Evolutionary conservation across 768 basidiomycete genomes (phyloP), one percentile per base, ranked within the genome.

Genomic region (Pleurotus pulmonarius): DNA sequence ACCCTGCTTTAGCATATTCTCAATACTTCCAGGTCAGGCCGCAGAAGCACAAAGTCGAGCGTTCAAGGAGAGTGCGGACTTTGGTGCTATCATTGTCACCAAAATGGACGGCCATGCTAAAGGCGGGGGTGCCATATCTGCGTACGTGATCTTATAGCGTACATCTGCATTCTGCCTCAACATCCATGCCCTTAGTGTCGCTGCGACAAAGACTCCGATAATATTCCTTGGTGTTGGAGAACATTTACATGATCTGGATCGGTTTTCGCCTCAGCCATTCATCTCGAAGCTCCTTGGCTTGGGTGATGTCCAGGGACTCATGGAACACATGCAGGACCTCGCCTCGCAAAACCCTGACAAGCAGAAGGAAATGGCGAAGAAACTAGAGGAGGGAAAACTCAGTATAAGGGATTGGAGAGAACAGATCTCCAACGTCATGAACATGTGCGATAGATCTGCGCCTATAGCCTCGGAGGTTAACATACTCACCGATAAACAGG

Each of bases 91-190:
- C 61, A 97, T 99, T 58, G 97, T 99, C 13, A 99, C 97, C 9
- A 99, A 99, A 74, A 93, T 99, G 87, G 97, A 99, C 64, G 97
- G 97, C 3, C 97, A 99, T 65, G 97, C 97, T 1, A 98, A 97
- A 69, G 97, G 97, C 56, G 97, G 97, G 70, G 97, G 97, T 20
- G 97, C 97, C 26, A 98, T 99, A 58, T 99, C 97, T 45, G 96
- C 96, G 96, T 98, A 73, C 58, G 94, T 80, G 46, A 34, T 44
- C 43, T n/a, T 20, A 26, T 49, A 38, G 29, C 16, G 5, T 25
- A 41, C 29, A 37, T 18, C 37, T 13, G 12, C 26, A 18, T 56
- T 37, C 8, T 25, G 34, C 38, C 56, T 61, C 49, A 34, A 34
- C 3, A 34, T 34, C 11, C 29, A 60, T 56, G 58, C 51, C 37